A percentile compares a stretch with the other conserved stretches of the same genome.
Conservation (phyloP, 208 protist genomes). For the Leishmania major region DNA sequence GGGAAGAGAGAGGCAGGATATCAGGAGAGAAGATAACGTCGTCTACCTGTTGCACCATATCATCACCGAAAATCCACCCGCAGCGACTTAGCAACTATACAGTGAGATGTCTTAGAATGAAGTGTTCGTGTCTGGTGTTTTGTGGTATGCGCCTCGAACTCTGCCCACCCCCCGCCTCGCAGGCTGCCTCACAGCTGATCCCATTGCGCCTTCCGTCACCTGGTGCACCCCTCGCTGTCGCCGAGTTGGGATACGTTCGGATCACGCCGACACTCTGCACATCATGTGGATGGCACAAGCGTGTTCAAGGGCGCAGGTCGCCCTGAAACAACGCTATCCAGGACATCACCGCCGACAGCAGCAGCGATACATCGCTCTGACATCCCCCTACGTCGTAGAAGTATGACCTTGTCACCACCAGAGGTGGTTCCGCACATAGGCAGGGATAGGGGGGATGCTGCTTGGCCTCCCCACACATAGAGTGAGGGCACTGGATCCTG, state of each 20-base stretch:
- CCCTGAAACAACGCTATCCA: not conserved
- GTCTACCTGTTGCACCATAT: not conserved
- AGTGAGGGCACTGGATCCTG: not conserved
- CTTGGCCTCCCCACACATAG: not conserved
- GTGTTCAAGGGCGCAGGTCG: not conserved
- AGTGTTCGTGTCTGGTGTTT: not conserved
- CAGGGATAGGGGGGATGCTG: not conserved
- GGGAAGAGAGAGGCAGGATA: not conserved
- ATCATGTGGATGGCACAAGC: not conserved
- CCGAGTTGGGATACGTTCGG: too few relatives aligned
- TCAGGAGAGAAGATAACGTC: not conserved
- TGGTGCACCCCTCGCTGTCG: not conserved
- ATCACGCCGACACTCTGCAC: not conserved
- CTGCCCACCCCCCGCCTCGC: too few relatives aligned
- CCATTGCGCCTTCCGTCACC: not conserved
- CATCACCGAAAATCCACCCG: not conserved
- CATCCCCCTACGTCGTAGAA: not conserved
- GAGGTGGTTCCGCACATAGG: not conserved
- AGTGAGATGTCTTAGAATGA: not conserved
- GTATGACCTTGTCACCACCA: not conserved
- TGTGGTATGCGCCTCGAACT: too few relatives aligned
- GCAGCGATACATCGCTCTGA: not conserved
- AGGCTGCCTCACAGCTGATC: too few relatives aligned
- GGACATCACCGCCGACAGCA: not conserved
- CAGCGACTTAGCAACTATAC: not conserved